These are phyloP conservation scores for Cladosporium sp. DNA, from an alignment of 2,329 filamentous ascomycete genomes.

Conservation along the genomic window DNA sequence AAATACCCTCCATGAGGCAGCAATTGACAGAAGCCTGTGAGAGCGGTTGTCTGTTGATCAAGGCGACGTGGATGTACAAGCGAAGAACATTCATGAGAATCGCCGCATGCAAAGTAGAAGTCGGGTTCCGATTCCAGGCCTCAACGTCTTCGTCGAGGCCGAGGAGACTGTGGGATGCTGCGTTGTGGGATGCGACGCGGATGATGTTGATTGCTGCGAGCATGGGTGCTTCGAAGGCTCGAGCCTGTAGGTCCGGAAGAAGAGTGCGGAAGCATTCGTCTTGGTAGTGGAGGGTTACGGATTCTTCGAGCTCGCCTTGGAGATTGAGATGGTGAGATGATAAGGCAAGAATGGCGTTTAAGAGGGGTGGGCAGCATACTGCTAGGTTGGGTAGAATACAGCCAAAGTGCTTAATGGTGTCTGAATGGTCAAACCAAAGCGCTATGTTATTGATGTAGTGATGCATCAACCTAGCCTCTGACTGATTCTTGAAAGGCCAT, in stretches of 20 bases:
- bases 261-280: constrained; percentile 5
- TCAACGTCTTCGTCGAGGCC: constrained; percentile 15
- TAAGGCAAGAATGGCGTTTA: constrained; percentile 56
- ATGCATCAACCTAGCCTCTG: constrained; percentile 29
- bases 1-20: neutral
- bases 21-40: constrained; percentile 2
- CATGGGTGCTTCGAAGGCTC: constrained; percentile 12
- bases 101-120: constrained; percentile 15
- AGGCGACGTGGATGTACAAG: constrained; percentile 15
- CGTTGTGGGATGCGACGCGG: constrained; percentile 3
- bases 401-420: constrained; percentile 45
- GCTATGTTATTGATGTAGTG: constrained; percentile 30
- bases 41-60: constrained; percentile 9
- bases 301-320: constrained; percentile 12
- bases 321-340: constrained; percentile 48
- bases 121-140: constrained; percentile 11
- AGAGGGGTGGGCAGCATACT: constrained; percentile 46
- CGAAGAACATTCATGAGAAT: constrained; percentile 15
- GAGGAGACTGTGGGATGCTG: constrained; percentile 10
- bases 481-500: constrained; percentile 26
- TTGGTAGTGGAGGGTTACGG: constrained; percentile 2
- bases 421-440: constrained; percentile 29
- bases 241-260: constrained; percentile 11
- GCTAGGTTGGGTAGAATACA: constrained; percentile 51
- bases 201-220: constrained; percentile 14